These are phyloP conservation scores for Trypanosomatidae sp. DNA, from an alignment of 208 protist genomes.

Conservation along the genomic window DNA sequence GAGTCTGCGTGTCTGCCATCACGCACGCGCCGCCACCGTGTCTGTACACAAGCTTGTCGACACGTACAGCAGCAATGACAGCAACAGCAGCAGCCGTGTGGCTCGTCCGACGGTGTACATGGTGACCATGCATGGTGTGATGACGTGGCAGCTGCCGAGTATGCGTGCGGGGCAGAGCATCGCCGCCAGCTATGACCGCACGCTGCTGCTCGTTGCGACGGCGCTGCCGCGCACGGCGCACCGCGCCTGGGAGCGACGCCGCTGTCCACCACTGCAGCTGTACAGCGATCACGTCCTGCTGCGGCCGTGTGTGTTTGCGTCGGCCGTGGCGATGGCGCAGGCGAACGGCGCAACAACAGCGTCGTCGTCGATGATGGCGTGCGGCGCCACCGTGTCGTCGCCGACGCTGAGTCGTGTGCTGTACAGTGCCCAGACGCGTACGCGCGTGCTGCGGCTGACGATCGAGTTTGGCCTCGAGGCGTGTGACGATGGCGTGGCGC, in stretches of 20 bases:
- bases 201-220: constrained; percentile 44
- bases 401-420: too few species aligned
- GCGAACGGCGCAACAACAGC: too few species aligned
- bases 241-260: constrained; percentile 33
- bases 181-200: constrained; percentile 37
- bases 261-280: constrained; percentile 45
- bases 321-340: too few species aligned
- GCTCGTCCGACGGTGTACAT: constrained; percentile 15
- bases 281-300: constrained; percentile 56
- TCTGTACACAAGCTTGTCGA: constrained; percentile 10
- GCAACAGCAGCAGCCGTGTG: not conserved
- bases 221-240: constrained; percentile 35
- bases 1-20: constrained; percentile 35
- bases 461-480: constrained; percentile 72
- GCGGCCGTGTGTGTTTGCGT: too few species aligned
- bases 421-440: too few species aligned
- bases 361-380: too few species aligned
- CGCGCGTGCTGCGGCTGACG: constrained; percentile 31
- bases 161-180: constrained; percentile 38
- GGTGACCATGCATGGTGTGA: constrained; percentile 62
- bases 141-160: constrained; percentile 70
- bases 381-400: too few species aligned
- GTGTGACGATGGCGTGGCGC: constrained; percentile 31
- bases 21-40: constrained; percentile 37
- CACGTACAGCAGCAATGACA: constrained; percentile 2